phyloP scores from a whole-genome alignment of 768 basidiomycete species.

The Leccinum longicurvipes region DNA sequence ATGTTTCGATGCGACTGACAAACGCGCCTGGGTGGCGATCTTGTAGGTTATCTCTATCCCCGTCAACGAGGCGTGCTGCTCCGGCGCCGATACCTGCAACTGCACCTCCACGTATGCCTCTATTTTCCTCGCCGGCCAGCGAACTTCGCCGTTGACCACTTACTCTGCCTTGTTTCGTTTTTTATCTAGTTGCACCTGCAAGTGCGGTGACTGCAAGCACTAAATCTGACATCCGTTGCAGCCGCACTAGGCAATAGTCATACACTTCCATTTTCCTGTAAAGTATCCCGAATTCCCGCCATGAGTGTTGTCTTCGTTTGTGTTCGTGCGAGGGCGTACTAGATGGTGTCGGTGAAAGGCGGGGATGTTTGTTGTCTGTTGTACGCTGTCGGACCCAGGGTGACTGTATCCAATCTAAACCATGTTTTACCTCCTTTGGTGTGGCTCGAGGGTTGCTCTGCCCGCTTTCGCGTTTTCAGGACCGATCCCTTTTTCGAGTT shows the following conservation, averaged over 20 bases:
- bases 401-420: background rate
- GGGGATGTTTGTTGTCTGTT: background rate
- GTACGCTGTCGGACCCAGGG: background rate
- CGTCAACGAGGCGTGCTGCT: constrained; percentile 21
- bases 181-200: constrained; percentile 11
- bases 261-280: background rate
- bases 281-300: background rate
- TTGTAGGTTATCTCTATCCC: constrained; percentile 6
- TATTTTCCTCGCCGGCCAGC: background rate
- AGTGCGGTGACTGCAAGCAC: constrained; percentile 20
- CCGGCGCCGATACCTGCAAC: constrained; percentile 2
- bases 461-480: no score
- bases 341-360: background rate
- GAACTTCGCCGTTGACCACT: background rate
- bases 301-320: background rate
- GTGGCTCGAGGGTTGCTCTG: background rate
- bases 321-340: background rate
- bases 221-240: background rate
- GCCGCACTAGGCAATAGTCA: background rate
- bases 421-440: background rate
- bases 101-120: constrained; percentile 11
- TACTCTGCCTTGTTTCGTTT: background rate
- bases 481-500: no score
- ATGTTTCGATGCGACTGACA: background rate
- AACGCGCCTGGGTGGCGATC: no score